Conservation (phyloP, 331 rosid genomes). For the Stylosanthes scabra region DNA sequence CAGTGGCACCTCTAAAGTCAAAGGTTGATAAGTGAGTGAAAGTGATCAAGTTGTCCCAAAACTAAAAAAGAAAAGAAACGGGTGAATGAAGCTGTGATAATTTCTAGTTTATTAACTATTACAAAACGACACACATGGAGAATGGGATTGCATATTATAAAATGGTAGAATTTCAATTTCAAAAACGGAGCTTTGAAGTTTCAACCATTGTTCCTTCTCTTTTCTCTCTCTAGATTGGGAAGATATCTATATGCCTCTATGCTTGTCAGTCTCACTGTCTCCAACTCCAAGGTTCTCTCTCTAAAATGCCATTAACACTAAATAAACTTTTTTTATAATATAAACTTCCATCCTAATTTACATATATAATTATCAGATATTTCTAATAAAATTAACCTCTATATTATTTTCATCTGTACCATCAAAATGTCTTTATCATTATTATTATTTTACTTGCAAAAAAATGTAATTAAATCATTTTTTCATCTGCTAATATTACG, state of each 20-base stretch:
- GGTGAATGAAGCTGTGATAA: slow-evolving; percentile 26
- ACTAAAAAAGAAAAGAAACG: background rate
- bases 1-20: background rate
- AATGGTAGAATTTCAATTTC: slow-evolving; percentile 25
- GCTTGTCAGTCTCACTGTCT: slow-evolving; percentile 45
- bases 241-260: slow-evolving; percentile 16
- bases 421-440: too few relatives aligned
- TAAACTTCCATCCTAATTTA: too few relatives aligned
- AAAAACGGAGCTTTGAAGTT: slow-evolving; percentile 51
- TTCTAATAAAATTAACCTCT: too few relatives aligned
- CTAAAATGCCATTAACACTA: slow-evolving; percentile 34
- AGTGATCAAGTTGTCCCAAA: slow-evolving; percentile 16
- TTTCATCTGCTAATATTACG: too few relatives aligned
- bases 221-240: slow-evolving; percentile 33
- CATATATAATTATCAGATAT: too few relatives aligned
- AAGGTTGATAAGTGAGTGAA: background rate
- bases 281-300: slow-evolving; percentile 42
- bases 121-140: slow-evolving; percentile 33
- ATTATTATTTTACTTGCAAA: too few relatives aligned
- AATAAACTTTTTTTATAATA: too few relatives aligned
- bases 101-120: slow-evolving; percentile 2
- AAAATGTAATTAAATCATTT: too few relatives aligned
- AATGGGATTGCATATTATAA: background rate
- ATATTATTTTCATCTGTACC: too few relatives aligned
- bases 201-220: slow-evolving; percentile 1